phyloP scores from a whole-genome alignment of 129 eudicot genomes.

The Sambucus nigra region DNA sequence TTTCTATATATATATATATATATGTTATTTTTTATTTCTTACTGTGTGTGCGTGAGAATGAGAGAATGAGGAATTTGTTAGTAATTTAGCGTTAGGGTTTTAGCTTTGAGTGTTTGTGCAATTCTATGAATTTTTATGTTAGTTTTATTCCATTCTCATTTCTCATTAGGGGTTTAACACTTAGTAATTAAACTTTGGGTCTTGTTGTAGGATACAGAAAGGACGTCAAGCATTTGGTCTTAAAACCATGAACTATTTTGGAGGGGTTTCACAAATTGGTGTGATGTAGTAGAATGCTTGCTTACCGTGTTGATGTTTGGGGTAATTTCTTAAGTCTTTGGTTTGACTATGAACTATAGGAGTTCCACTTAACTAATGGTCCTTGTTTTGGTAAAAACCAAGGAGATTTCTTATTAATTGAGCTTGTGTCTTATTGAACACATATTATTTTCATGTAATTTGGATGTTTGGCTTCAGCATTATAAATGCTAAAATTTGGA shows the following conservation, averaged over 20 bases:
- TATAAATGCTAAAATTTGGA: neutral
- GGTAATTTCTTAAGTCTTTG: neutral
- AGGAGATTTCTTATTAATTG: conserved; percentile 3
- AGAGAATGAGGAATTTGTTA: neutral
- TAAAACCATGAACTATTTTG: neutral
- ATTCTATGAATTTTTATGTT: conserved; percentile 9
- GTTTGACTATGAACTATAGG: neutral
- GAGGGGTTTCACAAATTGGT: neutral
- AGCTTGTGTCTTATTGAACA: neutral
- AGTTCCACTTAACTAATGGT: neutral
- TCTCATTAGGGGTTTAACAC: neutral
- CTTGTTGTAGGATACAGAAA: neutral
- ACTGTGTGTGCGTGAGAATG: conserved; percentile 12
- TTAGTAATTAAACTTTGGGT: neutral
- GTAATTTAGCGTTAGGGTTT: conserved; percentile 22
- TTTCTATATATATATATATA: conserved; percentile 5
- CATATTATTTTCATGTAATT: neutral
- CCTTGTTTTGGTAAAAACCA: neutral
- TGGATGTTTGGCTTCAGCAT: neutral
- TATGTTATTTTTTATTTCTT: neutral
- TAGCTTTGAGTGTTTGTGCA: conserved; percentile 2
- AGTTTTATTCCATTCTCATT: neutral
- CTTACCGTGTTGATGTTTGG: neutral
- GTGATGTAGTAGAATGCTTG: neutral
- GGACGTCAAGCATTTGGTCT: neutral